These are phyloP conservation scores for Cryptosporidium muris DNA, from an alignment of 169 alveolate genomes.

Conservation along the genomic window DNA sequence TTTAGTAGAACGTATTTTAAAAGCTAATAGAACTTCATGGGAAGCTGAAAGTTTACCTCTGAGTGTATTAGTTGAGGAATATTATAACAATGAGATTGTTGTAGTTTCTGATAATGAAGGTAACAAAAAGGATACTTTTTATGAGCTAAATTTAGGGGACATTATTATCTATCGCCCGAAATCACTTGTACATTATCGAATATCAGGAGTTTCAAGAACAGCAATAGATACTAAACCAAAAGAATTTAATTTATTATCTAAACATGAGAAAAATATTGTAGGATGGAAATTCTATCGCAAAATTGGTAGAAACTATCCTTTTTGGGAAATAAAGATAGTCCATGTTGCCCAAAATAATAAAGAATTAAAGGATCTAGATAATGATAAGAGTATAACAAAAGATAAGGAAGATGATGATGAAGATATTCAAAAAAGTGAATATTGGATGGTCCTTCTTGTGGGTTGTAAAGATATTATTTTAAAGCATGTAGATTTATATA, in stretches of 20 bases:
- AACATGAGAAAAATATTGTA: constrained; percentile 22
- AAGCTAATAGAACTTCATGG: constrained; percentile 56
- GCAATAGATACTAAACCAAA: neutral
- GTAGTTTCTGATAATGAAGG: neutral
- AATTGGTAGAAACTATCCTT: constrained; percentile 38
- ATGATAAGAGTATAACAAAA: neutral
- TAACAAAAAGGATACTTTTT: constrained; percentile 6
- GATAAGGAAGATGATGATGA: constrained; percentile 34
- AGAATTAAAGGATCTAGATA: neutral
- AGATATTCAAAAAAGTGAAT: constrained; percentile 23
- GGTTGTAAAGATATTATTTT: constrained; percentile 28
- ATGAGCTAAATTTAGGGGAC: constrained; percentile 49
- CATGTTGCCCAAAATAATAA: neutral
- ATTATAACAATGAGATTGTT: constrained; percentile 16
- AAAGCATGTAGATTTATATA: constrained; percentile 45
- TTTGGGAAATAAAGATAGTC: constrained; percentile 62
- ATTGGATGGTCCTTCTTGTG: constrained; percentile 24
- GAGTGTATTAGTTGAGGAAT: constrained; percentile 20
- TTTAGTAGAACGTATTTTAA: constrained; percentile 54
- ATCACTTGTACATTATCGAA: constrained; percentile 30
- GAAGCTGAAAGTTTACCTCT: constrained; percentile 26
- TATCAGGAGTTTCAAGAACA: constrained; percentile 38
- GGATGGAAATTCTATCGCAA: constrained; percentile 55
- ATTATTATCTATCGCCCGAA: constrained; percentile 51
- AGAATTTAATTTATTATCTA: neutral